These are phyloP conservation scores for Fraxinus americana DNA, from an alignment of 257 asterid genomes.

Conservation along the genomic window DNA sequence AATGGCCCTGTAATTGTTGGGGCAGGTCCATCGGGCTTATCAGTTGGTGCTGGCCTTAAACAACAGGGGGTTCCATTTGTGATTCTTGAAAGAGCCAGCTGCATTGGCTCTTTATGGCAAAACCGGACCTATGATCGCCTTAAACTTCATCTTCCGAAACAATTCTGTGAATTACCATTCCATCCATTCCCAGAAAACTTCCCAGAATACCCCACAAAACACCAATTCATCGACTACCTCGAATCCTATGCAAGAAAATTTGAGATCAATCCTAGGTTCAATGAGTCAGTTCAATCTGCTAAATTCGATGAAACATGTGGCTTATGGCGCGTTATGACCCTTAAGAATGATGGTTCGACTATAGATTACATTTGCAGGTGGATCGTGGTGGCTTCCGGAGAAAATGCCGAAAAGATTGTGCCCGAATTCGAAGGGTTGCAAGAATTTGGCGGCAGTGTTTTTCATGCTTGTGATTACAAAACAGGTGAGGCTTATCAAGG, in stretches of 20 bases:
- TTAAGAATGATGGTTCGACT: constrained; percentile 16
- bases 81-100: constrained; percentile 71
- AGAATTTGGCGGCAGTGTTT: constrained; percentile 54
- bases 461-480: constrained; percentile 87
- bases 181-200: constrained; percentile 62
- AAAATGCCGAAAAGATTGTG: constrained; percentile 76
- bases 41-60: constrained; percentile 80
- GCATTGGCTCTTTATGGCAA: constrained; percentile 96
- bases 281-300: constrained; percentile 64
- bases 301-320: constrained; percentile 70
- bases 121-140: constrained; percentile 82
- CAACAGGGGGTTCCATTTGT: constrained; percentile 82
- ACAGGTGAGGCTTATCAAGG: constrained; percentile 65
- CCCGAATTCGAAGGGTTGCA: constrained; percentile 69
- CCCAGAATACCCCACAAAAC: constrained; percentile 76
- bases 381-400: constrained; percentile 93
- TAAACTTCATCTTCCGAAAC: constrained; percentile 83
- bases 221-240: constrained; percentile 75
- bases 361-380: constrained; percentile 76
- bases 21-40: constrained; percentile 90
- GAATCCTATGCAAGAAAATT: constrained; percentile 59
- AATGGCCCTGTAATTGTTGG: constrained; percentile 92
- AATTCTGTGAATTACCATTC: constrained; percentile 78
- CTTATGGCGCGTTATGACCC: constrained; percentile 67
- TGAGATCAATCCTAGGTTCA: constrained; percentile 64